Percentiles rank a stretch among this genome's conserved stretches.
Conservation (phyloP, 257 asterid species). For the Marsdenia floribunda region DNA sequence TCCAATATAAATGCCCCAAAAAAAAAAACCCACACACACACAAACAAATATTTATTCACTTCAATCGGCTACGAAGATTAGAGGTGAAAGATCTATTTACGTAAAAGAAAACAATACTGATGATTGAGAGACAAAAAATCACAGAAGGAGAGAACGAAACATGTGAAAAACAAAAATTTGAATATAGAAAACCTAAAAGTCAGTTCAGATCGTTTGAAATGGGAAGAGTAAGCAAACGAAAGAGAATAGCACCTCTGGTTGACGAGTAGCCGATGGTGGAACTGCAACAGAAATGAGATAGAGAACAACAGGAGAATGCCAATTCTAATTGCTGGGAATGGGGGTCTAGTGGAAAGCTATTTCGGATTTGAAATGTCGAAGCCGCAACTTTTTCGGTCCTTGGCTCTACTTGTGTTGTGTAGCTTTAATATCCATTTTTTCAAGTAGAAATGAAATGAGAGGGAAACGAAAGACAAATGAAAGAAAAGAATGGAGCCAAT, state of each 20-base stretch:
- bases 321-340: not conserved
- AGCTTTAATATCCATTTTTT: too few species aligned
- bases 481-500: too few species aligned
- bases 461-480: too few species aligned
- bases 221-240: not conserved
- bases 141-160: not conserved
- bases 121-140: not conserved
- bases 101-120: not conserved
- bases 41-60: not conserved
- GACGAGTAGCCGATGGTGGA: not conserved
- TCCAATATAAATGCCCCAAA: not conserved
- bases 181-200: not conserved
- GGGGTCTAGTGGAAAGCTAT: not conserved
- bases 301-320: not conserved
- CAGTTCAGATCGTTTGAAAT: not conserved
- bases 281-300: not conserved
- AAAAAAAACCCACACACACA: too few species aligned
- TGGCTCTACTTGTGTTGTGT: not conserved
- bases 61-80: not conserved
- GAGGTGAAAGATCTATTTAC: not conserved
- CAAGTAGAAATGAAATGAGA: too few species aligned
- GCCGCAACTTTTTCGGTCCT: constrained; percentile 12
- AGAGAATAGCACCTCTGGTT: not conserved
- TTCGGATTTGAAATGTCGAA: constrained; percentile 4
- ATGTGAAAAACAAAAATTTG: not conserved